phyloP scores from a whole-genome alignment of 176 grass and related monocot species.

The Canna indica region DNA sequence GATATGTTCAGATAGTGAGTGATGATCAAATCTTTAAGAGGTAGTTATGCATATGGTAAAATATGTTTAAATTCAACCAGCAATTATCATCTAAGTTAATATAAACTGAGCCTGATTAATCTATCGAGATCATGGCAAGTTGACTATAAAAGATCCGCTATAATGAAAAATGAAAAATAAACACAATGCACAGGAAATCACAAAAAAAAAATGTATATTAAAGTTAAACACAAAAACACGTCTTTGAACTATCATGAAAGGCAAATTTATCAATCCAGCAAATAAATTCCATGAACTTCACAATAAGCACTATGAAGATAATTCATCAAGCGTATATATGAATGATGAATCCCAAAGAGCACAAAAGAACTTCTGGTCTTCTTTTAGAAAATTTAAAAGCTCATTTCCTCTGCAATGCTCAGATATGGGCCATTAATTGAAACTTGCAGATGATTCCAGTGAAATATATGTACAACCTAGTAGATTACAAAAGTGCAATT shows the following conservation, averaged over 20 bases:
- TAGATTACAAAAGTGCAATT: conserved; percentile 6
- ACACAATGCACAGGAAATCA: too few relatives aligned
- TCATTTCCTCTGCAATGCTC: background rate
- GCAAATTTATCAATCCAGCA: background rate
- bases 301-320: background rate
- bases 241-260: too few relatives aligned
- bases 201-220: too few relatives aligned
- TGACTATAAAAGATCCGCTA: too few relatives aligned
- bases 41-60: background rate
- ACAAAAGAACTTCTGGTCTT: background rate
- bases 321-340: background rate
- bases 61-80: background rate
- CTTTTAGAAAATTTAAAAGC: background rate
- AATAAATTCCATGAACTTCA: background rate
- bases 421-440: background rate
- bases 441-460: background rate
- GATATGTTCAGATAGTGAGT: background rate
- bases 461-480: background rate
- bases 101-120: background rate
- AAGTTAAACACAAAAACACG: background rate
- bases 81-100: background rate
- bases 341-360: background rate
- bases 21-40: background rate
- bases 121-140: background rate
- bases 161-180: too few relatives aligned